phyloP scores from a whole-genome alignment of 768 basidiomycete species.

The Russula compacta region DNA sequence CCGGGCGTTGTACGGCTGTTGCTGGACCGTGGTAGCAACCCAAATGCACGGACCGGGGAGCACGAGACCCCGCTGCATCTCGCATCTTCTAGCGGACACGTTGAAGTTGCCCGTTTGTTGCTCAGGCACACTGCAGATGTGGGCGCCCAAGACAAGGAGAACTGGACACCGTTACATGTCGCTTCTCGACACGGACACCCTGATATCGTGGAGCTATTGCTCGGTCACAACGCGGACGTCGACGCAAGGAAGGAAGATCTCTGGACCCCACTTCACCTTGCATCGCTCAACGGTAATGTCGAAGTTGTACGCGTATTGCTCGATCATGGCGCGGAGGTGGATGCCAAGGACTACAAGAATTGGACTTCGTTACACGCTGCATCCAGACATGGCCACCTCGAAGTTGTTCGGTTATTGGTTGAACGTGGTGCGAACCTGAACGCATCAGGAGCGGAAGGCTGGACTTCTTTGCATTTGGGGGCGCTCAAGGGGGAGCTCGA shows the following conservation, averaged over 20 bases:
- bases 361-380: background rate
- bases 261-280: background rate
- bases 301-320: background rate
- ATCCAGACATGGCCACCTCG: background rate
- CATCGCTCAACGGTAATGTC: background rate
- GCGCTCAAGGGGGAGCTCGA: background rate
- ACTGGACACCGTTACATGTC: background rate
- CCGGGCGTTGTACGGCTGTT: background rate
- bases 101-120: background rate
- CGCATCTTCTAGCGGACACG: background rate
- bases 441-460: background rate
- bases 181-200: background rate
- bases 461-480: background rate
- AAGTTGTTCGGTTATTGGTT: background rate
- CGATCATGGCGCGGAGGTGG: background rate
- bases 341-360: background rate
- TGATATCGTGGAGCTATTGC: background rate
- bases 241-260: background rate
- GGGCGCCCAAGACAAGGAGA: background rate
- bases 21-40: background rate
- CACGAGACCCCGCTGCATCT: background rate
- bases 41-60: background rate
- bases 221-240: background rate
- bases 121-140: background rate
- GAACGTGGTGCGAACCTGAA: background rate